Conservation (phyloP, 1,139 yeast species). For the Yamadazyma trypodendri region DNA sequence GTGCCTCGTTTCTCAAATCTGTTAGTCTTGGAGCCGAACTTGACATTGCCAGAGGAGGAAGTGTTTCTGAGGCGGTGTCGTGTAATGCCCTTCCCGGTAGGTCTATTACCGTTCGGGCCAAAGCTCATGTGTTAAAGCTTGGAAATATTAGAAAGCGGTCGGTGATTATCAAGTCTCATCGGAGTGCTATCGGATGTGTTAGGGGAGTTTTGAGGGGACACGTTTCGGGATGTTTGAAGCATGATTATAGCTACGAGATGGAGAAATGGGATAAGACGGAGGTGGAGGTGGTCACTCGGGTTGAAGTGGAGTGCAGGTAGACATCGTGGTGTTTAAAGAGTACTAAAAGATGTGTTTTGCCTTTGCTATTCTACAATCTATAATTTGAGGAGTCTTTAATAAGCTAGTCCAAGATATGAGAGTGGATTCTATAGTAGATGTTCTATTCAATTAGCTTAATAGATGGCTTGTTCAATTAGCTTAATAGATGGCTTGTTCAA, state of each 20-base stretch:
- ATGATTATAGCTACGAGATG: conserved; percentile 4
- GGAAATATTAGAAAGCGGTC: conserved; percentile 10
- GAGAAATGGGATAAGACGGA: conserved; percentile 8
- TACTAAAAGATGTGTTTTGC: too few relatives aligned
- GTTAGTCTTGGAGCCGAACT: conserved; percentile 7
- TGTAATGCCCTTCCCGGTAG: conserved; percentile 14
- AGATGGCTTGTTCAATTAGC: too few relatives aligned
- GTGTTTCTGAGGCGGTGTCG: conserved; percentile 7
- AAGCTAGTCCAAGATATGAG: too few relatives aligned
- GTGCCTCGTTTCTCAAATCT: conserved; percentile 2
- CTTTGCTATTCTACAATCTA: too few relatives aligned
- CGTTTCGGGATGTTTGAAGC: conserved; percentile 4
- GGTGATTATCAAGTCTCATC: conserved; percentile 6
- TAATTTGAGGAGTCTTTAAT: too few relatives aligned
- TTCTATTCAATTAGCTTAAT: too few relatives aligned
- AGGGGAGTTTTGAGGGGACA: conserved; percentile 3
- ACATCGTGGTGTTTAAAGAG: too few relatives aligned
- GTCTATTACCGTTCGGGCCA: conserved; percentile 7
- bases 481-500: too few relatives aligned
- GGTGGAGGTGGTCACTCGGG: conserved; percentile 5
- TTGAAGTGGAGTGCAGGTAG: conserved; percentile 5
- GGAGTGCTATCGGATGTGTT: conserved; percentile 5
- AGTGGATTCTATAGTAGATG: too few relatives aligned
- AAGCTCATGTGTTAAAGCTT: conserved; percentile 5
- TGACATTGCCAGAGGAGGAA: conserved; percentile 8